Conservation (phyloP, 495 filamentous ascomycete genomes). For the Amorphotheca resinae region DNA sequence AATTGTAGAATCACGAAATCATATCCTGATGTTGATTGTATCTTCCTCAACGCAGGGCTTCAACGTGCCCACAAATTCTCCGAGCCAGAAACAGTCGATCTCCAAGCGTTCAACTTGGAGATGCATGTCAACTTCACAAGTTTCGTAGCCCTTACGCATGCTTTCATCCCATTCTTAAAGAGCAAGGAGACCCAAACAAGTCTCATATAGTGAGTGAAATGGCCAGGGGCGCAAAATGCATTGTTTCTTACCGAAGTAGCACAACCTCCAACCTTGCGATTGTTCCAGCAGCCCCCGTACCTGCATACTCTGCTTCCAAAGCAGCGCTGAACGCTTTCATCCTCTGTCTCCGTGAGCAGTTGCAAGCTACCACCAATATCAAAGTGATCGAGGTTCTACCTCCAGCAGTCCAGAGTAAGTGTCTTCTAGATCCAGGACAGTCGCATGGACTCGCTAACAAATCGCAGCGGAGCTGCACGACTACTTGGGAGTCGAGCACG, state of each 20-base stretch:
- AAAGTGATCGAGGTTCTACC: slow-evolving; percentile 46
- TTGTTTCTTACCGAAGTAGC: slow-evolving; percentile 6
- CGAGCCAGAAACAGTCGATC: slow-evolving; percentile 38
- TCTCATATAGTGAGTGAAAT: slow-evolving; percentile 22
- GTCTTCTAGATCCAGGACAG: slow-evolving; percentile 20
- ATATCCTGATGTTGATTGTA: slow-evolving; percentile 37
- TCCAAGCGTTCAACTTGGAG: slow-evolving; percentile 35
- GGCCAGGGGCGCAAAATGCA: background rate
- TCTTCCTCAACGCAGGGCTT: slow-evolving; percentile 35
- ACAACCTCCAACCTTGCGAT: slow-evolving; percentile 31
- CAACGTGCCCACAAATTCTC: slow-evolving; percentile 39
- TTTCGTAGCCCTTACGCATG: slow-evolving; percentile 39
- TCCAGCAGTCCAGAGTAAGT: slow-evolving; percentile 43
- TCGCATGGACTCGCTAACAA: background rate
- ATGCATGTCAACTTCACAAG: slow-evolving; percentile 46
- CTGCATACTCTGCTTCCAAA: slow-evolving; percentile 36
- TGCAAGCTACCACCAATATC: slow-evolving; percentile 30
- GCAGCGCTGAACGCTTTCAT: slow-evolving; percentile 34
- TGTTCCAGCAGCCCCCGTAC: slow-evolving; percentile 23
- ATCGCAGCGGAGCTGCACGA: slow-evolving; percentile 1
- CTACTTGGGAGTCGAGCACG: slow-evolving; percentile 5
- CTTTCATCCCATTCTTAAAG: slow-evolving; percentile 44
- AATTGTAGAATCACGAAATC: slow-evolving; percentile 30
- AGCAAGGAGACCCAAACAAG: slow-evolving; percentile 25
- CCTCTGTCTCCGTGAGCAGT: slow-evolving; percentile 38